Percentiles rank a stretch among this genome's conserved stretches.
These are phyloP conservation scores for Pascua sp. DNA, from an alignment of 1,284 basidiomycete genomes.

Conservation along the genomic window DNA sequence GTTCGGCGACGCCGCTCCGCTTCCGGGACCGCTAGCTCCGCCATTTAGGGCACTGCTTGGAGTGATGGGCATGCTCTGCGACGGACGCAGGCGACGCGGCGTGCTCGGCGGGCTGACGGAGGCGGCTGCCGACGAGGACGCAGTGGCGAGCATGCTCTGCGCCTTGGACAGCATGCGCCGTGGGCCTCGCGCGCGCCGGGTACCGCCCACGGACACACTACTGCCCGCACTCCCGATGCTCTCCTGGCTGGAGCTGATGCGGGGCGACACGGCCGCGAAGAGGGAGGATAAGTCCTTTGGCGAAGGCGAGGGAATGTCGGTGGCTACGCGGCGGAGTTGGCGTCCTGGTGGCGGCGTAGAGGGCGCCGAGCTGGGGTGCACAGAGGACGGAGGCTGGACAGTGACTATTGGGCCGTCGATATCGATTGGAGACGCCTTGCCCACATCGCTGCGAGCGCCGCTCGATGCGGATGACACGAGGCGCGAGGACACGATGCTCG, in stretches of 20 bases:
- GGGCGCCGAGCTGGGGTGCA: no score
- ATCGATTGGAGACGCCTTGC: no score
- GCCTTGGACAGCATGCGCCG: conserved; percentile 40
- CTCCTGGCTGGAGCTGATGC: no score
- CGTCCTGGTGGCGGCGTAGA: neutral
- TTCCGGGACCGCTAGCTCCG: conserved; percentile 1
- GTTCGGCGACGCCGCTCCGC: conserved; percentile 17
- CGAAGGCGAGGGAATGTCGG: conserved; percentile 1
- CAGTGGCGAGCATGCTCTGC: conserved; percentile 30
- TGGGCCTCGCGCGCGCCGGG: conserved; percentile 2
- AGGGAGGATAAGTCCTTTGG: conserved; percentile 27
- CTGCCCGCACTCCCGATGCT: neutral
- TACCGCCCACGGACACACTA: neutral
- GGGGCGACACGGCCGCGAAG: conserved; percentile 27
- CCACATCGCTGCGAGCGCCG: no score
- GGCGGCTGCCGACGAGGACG: neutral
- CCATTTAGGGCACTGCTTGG: conserved; percentile 8
- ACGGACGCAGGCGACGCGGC: neutral
- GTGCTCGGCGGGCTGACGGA: conserved; percentile 7
- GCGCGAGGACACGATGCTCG: no score
- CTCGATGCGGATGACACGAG: no score
- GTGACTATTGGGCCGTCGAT: no score
- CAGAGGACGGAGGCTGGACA: no score
- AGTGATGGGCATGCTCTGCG: conserved; percentile 16
- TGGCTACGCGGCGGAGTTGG: neutral